Evolutionary conservation across 108 stramenopile species (phyloP).

Genomic region (Cylindrotheca closterium): DNA sequence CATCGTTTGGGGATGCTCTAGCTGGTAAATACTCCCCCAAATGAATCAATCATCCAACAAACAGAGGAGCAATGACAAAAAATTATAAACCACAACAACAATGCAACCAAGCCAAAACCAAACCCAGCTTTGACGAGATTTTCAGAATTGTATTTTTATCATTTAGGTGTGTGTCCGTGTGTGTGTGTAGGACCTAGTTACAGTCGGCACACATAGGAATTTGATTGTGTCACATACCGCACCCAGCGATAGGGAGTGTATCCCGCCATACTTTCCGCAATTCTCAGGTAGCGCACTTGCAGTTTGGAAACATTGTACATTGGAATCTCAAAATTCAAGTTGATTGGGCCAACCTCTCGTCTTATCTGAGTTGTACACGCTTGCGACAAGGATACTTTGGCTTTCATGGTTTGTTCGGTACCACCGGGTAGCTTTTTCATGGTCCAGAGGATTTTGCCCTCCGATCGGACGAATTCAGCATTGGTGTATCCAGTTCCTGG

Average conservation of each 20-base stretch:
- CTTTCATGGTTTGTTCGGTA: slow-evolving; percentile 91
- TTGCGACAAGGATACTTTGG: slow-evolving; percentile 76
- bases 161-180: no score
- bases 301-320: slow-evolving; percentile 99
- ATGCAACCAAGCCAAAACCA: no score
- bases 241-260: slow-evolving; percentile 99
- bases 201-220: slow-evolving; percentile 94
- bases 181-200: no score
- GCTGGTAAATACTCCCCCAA: no score
- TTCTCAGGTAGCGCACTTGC: slow-evolving; percentile 96
- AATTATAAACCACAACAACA: no score
- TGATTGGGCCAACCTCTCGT: slow-evolving; percentile 96
- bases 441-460: slow-evolving; percentile 91
- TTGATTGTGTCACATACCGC: slow-evolving; percentile 97
- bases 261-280: slow-evolving; percentile 92
- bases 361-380: slow-evolving; percentile 81
- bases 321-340: slow-evolving; percentile 98
- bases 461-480: slow-evolving; percentile 80
- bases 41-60: no score
- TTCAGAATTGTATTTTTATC: no score
- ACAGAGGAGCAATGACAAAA: no score
- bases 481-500: slow-evolving; percentile 60
- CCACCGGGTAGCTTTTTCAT: slow-evolving; percentile 98
- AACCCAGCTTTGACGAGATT: no score
- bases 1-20: no score